Percentiles rank a stretch among this genome's conserved stretches.
Conservation (phyloP, 805 yeast species). For the Cyberlindnera nakhonratchasimensis region DNA sequence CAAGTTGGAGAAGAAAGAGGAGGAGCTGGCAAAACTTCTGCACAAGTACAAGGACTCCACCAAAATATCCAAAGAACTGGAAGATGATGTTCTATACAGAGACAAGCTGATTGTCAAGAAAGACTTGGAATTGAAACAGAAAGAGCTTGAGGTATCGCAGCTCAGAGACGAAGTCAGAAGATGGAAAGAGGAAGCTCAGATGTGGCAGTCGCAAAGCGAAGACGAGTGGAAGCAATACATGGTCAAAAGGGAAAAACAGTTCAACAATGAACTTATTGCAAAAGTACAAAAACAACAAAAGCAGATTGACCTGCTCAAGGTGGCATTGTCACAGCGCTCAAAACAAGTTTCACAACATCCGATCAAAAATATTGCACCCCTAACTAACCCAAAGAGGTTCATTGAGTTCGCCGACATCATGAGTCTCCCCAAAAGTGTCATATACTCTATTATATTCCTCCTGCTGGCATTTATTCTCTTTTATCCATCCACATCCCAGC, state of each 20-base stretch:
- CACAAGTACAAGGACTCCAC: constrained; percentile 9
- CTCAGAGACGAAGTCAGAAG: constrained; percentile 9
- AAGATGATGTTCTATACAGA: constrained; percentile 25
- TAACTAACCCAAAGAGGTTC: no score
- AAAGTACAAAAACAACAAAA: constrained; percentile 21
- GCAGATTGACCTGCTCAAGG: constrained; percentile 15
- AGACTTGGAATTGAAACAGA: constrained; percentile 12
- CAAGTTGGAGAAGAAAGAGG: constrained; percentile 17
- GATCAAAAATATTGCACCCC: background rate
- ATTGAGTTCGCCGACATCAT: background rate
- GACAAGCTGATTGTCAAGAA: constrained; percentile 22
- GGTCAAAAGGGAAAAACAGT: constrained; percentile 7
- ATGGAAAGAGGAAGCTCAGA: constrained; percentile 9
- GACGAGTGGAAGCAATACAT: constrained; percentile 6
- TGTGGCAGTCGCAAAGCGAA: constrained; percentile 11
- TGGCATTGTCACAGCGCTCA: constrained; percentile 10
- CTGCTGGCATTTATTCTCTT: background rate
- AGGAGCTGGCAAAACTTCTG: constrained; percentile 8
- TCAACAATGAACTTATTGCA: constrained; percentile 19
- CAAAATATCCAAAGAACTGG: constrained; percentile 11
- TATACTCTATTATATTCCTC: background rate
- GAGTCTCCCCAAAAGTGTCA: background rate
- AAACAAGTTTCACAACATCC: background rate
- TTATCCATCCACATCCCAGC: background rate
- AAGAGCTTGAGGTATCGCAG: constrained; percentile 6